Evolutionary conservation across 2,329 filamentous ascomycete genomes (phyloP).

Genomic region (Aureobasidium sp.): DNA sequence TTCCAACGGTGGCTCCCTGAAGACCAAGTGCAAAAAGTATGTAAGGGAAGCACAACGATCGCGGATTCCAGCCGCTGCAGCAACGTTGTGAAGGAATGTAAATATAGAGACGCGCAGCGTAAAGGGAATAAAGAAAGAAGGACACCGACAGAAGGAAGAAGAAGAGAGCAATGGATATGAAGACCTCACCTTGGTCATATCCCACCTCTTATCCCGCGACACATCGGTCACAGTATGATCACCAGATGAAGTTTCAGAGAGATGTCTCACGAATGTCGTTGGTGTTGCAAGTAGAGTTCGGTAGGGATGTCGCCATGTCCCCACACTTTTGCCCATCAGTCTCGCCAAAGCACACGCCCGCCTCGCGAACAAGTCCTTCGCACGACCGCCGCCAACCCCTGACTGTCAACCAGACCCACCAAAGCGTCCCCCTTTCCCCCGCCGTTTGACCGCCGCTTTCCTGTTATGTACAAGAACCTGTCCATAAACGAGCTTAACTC

Average conservation of each 20-base stretch:
- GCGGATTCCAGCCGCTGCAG: constrained; percentile 13
- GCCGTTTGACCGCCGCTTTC: constrained; percentile 4
- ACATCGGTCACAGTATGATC: background rate
- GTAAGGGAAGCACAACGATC: constrained; percentile 10
- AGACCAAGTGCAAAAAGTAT: constrained; percentile 7
- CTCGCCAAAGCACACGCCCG: constrained; percentile 4
- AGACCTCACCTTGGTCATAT: background rate
- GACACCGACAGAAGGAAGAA: background rate
- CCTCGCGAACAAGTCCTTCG: constrained; percentile 7
- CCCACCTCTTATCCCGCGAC: background rate
- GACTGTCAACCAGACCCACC: constrained; percentile 8
- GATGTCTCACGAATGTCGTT: background rate
- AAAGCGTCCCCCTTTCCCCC: constrained; percentile 4
- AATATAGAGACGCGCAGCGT: constrained; percentile 12
- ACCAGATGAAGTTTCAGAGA: constrained; percentile 8
- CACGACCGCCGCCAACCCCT: background rate
- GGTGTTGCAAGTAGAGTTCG: constrained; percentile 2
- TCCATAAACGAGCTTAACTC: background rate
- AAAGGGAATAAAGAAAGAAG: background rate
- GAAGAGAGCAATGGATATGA: background rate
- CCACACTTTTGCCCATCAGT: background rate
- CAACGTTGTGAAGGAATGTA: constrained; percentile 13
- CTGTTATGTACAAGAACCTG: constrained; percentile 8
- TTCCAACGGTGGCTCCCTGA: constrained; percentile 14
- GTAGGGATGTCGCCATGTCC: constrained; percentile 5